Evolutionary conservation across 345 rosid genomes (phyloP).

Genomic region (Eucalyptus erythrocorys): DNA sequence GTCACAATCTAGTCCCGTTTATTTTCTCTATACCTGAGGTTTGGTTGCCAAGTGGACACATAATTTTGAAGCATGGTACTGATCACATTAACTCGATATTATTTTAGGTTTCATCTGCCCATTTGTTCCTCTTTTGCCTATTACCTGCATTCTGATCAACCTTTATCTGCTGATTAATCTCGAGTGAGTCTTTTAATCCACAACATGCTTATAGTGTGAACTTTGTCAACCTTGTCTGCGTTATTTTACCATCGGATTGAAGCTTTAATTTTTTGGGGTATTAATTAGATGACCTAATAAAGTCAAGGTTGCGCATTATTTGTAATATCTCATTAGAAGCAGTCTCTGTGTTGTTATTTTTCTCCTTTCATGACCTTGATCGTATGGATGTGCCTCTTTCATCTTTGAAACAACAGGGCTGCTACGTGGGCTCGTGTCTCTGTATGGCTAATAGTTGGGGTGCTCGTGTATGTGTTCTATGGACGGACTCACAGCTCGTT

Average conservation of each 20-base stretch:
- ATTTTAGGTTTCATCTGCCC: slow-evolving; percentile 82
- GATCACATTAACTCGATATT: not conserved
- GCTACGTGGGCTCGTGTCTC: slow-evolving; percentile 78
- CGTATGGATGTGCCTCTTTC: not conserved
- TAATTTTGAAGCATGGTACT: not conserved
- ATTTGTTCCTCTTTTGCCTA: slow-evolving; percentile 89
- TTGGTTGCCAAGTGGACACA: not conserved
- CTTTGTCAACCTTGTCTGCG: not conserved
- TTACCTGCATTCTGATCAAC: slow-evolving; percentile 77
- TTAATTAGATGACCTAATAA: not conserved
- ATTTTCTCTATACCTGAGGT: not conserved
- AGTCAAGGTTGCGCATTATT: not conserved
- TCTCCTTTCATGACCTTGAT: not conserved
- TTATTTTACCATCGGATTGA: not conserved
- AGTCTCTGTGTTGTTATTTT: not conserved
- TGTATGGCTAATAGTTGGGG: slow-evolving; percentile 58
- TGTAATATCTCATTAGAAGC: not conserved
- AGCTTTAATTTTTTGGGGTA: not conserved
- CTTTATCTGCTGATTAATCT: slow-evolving; percentile 77
- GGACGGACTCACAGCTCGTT: slow-evolving; percentile 65
- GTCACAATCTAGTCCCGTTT: not conserved
- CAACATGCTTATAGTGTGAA: not conserved
- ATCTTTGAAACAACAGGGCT: slow-evolving; percentile 11
- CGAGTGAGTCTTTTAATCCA: slow-evolving; percentile 44
- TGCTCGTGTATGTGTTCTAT: slow-evolving; percentile 47